Evolutionary conservation across 768 basidiomycete species (phyloP).

Genomic region (Galerina sulciceps): DNA sequence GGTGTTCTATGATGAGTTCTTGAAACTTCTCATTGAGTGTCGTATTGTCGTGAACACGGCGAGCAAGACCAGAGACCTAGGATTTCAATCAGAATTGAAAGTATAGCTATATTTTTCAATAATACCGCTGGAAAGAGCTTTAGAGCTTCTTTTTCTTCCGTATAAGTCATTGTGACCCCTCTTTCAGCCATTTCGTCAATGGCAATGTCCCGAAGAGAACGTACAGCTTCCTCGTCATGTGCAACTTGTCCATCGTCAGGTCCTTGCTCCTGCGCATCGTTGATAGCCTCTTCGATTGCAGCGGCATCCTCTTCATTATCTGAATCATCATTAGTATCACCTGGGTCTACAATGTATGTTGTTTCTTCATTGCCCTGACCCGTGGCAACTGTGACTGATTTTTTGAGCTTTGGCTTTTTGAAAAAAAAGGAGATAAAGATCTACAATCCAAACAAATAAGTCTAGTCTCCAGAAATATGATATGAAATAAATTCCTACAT

Average conservation of each 20-base stretch:
- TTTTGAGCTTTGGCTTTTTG: constrained; percentile 20
- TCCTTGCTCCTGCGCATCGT: not conserved
- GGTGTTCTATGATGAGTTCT: constrained; percentile 12
- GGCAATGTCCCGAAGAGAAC: constrained; percentile 10
- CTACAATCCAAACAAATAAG: no score
- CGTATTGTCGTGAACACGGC: constrained; percentile 25
- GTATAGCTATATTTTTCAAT: not conserved
- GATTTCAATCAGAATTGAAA: not conserved
- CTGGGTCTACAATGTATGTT: not conserved
- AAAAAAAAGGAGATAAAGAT: constrained; percentile 30
- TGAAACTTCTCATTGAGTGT: constrained; percentile 29
- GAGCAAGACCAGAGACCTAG: constrained; percentile 24
- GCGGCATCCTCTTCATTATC: constrained; percentile 18
- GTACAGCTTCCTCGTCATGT: constrained; percentile 19
- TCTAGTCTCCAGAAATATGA: not conserved
- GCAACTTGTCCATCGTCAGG: constrained; percentile 16
- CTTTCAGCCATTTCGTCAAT: constrained; percentile 7
- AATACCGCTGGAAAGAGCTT: constrained; percentile 16
- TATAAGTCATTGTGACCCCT: constrained; percentile 1
- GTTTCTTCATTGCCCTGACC: constrained; percentile 9
- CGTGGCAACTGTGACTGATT: constrained; percentile 2
- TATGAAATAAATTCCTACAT: constrained; percentile 22
- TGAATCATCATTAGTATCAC: not conserved
- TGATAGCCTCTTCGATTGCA: constrained; percentile 16
- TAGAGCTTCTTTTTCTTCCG: constrained; percentile 6